Evolutionary conservation across 768 basidiomycete genomes (phyloP).

Genomic region (Trametes cingulata): DNA sequence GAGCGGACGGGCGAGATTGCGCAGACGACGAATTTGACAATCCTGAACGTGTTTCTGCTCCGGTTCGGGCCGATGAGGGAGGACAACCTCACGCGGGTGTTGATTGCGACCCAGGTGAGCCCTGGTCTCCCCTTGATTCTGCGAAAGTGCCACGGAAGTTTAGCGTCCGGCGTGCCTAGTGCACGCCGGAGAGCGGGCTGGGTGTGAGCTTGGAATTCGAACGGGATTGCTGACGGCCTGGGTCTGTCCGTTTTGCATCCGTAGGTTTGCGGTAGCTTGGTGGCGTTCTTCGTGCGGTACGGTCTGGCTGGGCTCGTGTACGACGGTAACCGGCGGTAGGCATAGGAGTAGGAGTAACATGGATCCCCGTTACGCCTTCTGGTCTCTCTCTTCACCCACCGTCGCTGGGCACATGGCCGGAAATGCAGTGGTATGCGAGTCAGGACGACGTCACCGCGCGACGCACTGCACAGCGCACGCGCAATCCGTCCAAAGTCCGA

Average conservation of each 20-base stretch:
- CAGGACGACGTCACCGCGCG: conserved; percentile 1
- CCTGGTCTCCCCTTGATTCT: neutral
- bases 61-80: conserved; percentile 85
- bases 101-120: conserved; percentile 74
- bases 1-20: conserved; percentile 56
- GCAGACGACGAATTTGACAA: conserved; percentile 86
- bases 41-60: conserved; percentile 84
- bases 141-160: neutral
- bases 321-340: conserved; percentile 83
- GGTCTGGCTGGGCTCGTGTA: conserved; percentile 88
- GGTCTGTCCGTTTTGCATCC: conserved; percentile 1
- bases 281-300: conserved; percentile 88
- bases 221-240: conserved; percentile 4
- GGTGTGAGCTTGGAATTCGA: conserved; percentile 9
- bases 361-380: neutral
- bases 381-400: neutral
- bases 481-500: conserved; percentile 13
- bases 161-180: conserved; percentile 2
- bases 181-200: neutral
- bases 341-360: neutral
- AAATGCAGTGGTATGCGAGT: neutral
- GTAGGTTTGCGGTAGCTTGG: conserved; percentile 70
- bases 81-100: conserved; percentile 66
- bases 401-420: neutral
- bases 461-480: too few species aligned